A percentile compares a stretch with the other conserved stretches of the same genome.
These are phyloP conservation scores for Pseudocercospora macadamiae DNA, from an alignment of 2,329 filamentous ascomycete genomes.

Conservation along the genomic window DNA sequence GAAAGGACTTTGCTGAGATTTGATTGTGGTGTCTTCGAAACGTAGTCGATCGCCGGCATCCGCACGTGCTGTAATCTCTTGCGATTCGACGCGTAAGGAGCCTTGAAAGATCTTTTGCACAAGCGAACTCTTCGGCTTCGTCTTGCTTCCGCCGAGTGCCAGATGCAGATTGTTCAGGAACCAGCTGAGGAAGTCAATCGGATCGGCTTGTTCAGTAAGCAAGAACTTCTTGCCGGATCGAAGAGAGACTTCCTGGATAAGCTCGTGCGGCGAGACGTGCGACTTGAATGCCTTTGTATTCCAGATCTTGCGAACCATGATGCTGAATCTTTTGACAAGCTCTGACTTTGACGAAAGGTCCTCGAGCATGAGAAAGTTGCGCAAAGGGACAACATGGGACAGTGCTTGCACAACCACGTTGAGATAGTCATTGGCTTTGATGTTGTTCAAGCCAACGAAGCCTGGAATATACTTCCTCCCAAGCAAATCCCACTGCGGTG, in stretches of 20 bases:
- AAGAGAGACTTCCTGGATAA: slow-evolving; percentile 90
- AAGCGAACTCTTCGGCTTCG: slow-evolving; percentile 80
- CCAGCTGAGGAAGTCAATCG: slow-evolving; percentile 95
- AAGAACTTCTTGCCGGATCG: slow-evolving; percentile 91
- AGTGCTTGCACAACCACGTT: slow-evolving; percentile 93
- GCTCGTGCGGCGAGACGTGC: slow-evolving; percentile 95
- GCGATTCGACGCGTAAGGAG: slow-evolving; percentile 85
- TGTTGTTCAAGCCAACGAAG: slow-evolving; percentile 99
- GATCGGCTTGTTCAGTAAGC: slow-evolving; percentile 87
- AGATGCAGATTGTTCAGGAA: slow-evolving; percentile 96
- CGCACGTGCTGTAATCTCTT: slow-evolving; percentile 88
- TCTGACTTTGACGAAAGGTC: slow-evolving; percentile 75
- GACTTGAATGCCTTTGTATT: slow-evolving; percentile 94
- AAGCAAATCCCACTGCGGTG: slow-evolving; percentile 72
- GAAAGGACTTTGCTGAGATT: slow-evolving; percentile 76
- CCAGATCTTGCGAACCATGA: slow-evolving; percentile 95
- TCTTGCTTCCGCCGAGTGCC: slow-evolving; percentile 84
- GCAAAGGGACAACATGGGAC: slow-evolving; percentile 83
- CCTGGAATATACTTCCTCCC: slow-evolving; percentile 89
- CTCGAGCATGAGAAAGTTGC: slow-evolving; percentile 90
- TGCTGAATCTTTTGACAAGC: slow-evolving; percentile 83
- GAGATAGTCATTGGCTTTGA: slow-evolving; percentile 98
- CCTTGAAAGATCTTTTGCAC: slow-evolving; percentile 94
- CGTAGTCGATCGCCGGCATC: slow-evolving; percentile 84
- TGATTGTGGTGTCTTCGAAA: slow-evolving; percentile 89